Percentiles rank a stretch among this genome's conserved stretches.
phyloP scores from a whole-genome alignment of 345 rosid species.

The Linum lewisii region DNA sequence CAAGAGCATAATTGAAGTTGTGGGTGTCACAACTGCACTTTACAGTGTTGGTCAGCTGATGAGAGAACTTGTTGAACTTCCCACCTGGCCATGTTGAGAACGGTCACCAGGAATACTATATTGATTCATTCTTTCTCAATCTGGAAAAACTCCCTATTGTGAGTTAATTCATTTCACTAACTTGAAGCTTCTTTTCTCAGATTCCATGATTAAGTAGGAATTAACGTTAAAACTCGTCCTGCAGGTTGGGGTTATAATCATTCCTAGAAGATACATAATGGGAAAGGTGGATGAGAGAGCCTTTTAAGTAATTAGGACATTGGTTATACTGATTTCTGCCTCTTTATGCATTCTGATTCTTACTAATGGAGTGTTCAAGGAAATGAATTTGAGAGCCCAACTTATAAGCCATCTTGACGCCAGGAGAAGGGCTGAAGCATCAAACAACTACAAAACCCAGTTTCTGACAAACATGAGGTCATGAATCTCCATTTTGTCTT shows the following conservation, averaged over 20 bases:
- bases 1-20: conserved; percentile 80
- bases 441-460: conserved; percentile 97
- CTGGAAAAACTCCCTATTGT: conserved; percentile 91
- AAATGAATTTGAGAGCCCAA: conserved; percentile 97
- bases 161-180: conserved; percentile 22
- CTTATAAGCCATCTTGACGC: conserved; percentile 95
- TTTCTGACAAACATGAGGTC: conserved; percentile 99
- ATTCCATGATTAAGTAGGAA: background rate
- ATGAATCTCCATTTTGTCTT: no score
- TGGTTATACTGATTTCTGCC: conserved; percentile 77
- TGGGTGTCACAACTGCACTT: conserved; percentile 92
- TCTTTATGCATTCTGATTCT: conserved; percentile 78
- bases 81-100: conserved; percentile 59
- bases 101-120: conserved; percentile 57
- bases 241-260: conserved; percentile 88
- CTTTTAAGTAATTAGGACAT: conserved; percentile 71
- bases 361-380: conserved; percentile 95
- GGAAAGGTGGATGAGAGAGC: conserved; percentile 94
- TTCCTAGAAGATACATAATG: conserved; percentile 86
- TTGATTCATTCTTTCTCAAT: conserved; percentile 86
- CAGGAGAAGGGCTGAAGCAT: conserved; percentile 96
- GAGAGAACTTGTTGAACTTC: conserved; percentile 85
- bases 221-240: conserved; percentile 13
- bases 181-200: background rate
- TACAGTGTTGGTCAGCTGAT: conserved; percentile 91